Percentiles rank a stretch among this genome's conserved stretches.
These are phyloP conservation scores for Eimeria necatrix DNA, from an alignment of 169 alveolate species.

Conservation along the genomic window DNA sequence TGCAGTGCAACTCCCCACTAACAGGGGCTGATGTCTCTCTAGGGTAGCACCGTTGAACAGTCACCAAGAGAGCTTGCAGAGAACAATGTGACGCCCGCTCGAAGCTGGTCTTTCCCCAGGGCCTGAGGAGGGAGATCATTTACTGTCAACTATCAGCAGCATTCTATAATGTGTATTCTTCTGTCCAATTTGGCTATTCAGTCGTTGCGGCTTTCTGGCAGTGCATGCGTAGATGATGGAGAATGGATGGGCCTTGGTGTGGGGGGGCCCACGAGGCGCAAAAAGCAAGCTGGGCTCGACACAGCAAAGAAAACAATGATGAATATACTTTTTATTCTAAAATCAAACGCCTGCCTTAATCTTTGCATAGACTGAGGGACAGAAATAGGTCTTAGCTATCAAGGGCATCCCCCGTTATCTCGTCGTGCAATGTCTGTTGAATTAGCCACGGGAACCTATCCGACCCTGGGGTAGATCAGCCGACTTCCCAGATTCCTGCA, in stretches of 20 bases:
- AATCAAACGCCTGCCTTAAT: too few relatives aligned
- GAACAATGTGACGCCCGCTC: not conserved
- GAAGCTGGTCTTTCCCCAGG: conserved; percentile 5
- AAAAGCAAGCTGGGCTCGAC: too few relatives aligned
- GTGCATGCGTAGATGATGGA: conserved; percentile 40
- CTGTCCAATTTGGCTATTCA: not conserved
- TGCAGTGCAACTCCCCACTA: not conserved
- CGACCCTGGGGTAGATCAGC: too few relatives aligned
- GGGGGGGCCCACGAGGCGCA: conserved; percentile 36
- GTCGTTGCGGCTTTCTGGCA: not conserved
- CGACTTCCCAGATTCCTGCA: too few relatives aligned
- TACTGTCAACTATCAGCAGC: not conserved
- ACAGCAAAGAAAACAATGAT: too few relatives aligned
- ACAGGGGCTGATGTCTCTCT: not conserved
- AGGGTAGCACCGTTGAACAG: not conserved
- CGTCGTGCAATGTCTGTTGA: too few relatives aligned
- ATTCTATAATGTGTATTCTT: not conserved
- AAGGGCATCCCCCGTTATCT: too few relatives aligned
- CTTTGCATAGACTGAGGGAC: too few relatives aligned
- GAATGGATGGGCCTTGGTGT: conserved; percentile 33
- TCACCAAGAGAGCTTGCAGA: not conserved
- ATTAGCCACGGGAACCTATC: too few relatives aligned
- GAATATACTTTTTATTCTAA: too few relatives aligned
- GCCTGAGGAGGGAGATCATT: conserved; percentile 29
- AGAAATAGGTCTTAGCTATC: too few relatives aligned